Conservation (phyloP, 2,329 filamentous ascomycete species). For the Periconia macrospinosa region DNA sequence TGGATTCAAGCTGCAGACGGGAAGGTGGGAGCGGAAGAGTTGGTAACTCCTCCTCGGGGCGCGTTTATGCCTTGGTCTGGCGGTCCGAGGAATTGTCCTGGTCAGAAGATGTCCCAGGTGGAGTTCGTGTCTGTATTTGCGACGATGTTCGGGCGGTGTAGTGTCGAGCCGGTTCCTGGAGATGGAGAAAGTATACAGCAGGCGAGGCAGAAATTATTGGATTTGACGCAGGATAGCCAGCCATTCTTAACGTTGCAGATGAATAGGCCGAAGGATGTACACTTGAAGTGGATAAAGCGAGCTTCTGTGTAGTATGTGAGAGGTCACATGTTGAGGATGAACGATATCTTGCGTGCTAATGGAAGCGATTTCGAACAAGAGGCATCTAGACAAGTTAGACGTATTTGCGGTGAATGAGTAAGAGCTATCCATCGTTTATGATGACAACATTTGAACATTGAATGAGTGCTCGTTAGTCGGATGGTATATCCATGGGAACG, state of each 20-base stretch:
- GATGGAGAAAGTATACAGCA: background rate
- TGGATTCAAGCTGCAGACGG: background rate
- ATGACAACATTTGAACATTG: no score
- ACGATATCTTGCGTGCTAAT: no score
- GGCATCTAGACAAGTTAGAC: no score
- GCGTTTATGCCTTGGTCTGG: slow-evolving; percentile 45
- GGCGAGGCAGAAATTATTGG: background rate
- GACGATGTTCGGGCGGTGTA: slow-evolving; percentile 10
- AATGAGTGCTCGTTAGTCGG: no score
- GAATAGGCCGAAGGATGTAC: background rate
- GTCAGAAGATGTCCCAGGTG: slow-evolving; percentile 59
- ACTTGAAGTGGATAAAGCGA: background rate
- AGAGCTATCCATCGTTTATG: no score
- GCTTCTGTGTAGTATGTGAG: background rate
- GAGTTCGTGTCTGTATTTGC: slow-evolving; percentile 55
- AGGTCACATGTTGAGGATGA: no score
- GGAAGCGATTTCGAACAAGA: no score
- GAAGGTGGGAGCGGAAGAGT: background rate
- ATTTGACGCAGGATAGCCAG: background rate
- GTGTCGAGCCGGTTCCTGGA: background rate
- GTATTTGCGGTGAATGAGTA: no score
- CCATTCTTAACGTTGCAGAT: background rate
- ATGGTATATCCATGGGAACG: no score
- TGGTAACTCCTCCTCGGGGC: background rate
- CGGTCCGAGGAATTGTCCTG: slow-evolving; percentile 56